Evolutionary conservation across 2,329 filamentous ascomycete genomes (phyloP).

Genomic region (Zymoseptoria pseudotritici): DNA sequence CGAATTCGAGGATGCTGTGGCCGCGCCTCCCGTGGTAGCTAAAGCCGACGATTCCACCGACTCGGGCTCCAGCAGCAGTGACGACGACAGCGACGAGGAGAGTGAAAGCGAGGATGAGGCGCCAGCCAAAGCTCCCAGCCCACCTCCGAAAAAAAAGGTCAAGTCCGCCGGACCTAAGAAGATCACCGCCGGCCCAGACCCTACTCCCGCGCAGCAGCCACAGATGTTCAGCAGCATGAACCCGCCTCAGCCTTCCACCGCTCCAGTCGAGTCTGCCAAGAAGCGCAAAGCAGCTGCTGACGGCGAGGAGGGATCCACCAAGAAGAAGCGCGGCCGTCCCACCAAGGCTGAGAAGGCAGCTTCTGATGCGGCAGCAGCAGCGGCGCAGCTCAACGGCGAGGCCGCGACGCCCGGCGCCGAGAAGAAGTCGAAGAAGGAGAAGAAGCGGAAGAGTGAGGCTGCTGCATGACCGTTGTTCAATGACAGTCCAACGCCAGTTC

Average conservation of each 20-base stretch:
- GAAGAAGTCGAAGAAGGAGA: not conserved
- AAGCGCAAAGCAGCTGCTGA: not conserved
- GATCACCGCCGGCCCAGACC: not conserved
- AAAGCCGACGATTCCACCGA: not conserved
- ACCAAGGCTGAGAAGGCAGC: not conserved
- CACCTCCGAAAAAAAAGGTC: not conserved
- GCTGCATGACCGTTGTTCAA: not conserved
- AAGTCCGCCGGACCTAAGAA: not conserved
- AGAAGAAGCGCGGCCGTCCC: not conserved
- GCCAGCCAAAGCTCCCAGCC: not conserved
- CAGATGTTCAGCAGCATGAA: not conserved
- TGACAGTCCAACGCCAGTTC: not conserved
- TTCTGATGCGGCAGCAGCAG: not conserved
- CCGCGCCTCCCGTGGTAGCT: not conserved
- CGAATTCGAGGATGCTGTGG: not conserved
- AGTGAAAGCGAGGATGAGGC: not conserved
- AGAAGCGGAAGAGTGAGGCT: conserved; percentile 1
- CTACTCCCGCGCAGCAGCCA: not conserved
- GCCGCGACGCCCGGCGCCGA: not conserved
- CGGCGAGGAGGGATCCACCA: not conserved
- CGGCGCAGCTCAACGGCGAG: not conserved
- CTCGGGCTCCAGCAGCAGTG: not conserved
- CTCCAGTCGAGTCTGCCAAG: not conserved
- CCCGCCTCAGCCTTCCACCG: not conserved
- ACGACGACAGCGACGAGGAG: not conserved